Conservation (phyloP, 2,329 filamentous ascomycete species). For the Neonectria punicea region DNA sequence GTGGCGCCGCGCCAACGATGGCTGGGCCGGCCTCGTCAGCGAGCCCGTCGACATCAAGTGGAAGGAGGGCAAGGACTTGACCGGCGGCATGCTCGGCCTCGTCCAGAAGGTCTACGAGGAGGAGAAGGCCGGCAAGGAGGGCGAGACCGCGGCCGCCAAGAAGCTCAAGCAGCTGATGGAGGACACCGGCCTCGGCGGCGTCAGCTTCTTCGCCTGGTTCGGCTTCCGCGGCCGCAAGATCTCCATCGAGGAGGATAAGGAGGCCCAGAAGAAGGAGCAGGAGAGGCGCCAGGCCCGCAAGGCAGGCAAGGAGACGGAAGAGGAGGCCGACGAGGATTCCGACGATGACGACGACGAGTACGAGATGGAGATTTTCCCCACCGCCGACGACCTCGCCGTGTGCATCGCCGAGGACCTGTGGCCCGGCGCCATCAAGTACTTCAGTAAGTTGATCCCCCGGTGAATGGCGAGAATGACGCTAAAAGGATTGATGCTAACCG, state of each 20-base stretch:
- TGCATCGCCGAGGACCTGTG: slow-evolving; percentile 88
- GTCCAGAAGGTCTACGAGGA: slow-evolving; percentile 76
- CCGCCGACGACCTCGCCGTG: slow-evolving; percentile 84
- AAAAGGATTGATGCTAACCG: slow-evolving; percentile 48
- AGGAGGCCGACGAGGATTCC: slow-evolving; percentile 59
- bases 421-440: slow-evolving; percentile 90
- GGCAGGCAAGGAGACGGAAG: slow-evolving; percentile 62
- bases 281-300: slow-evolving; percentile 63
- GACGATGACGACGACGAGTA: slow-evolving; percentile 71
- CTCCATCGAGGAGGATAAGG: slow-evolving; percentile 75
- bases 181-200: slow-evolving; percentile 68
- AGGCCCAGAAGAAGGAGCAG: slow-evolving; percentile 68
- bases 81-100: slow-evolving; percentile 79
- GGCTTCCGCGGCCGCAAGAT: slow-evolving; percentile 79
- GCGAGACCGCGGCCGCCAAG: slow-evolving; percentile 60
- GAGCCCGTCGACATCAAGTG: slow-evolving; percentile 90
- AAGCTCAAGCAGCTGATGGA: slow-evolving; percentile 66
- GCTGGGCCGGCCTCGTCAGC: slow-evolving; percentile 82
- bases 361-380: slow-evolving; percentile 86
- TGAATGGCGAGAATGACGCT: background rate
- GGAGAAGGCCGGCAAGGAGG: slow-evolving; percentile 57
- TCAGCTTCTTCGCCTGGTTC: slow-evolving; percentile 92
- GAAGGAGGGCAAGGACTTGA: slow-evolving; percentile 85
- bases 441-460: slow-evolving; percentile 70
- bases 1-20: slow-evolving; percentile 76